Evolutionary conservation across 192 early-diverging fungal genomes (phyloP).

Genomic region (Coemansia sp.): DNA sequence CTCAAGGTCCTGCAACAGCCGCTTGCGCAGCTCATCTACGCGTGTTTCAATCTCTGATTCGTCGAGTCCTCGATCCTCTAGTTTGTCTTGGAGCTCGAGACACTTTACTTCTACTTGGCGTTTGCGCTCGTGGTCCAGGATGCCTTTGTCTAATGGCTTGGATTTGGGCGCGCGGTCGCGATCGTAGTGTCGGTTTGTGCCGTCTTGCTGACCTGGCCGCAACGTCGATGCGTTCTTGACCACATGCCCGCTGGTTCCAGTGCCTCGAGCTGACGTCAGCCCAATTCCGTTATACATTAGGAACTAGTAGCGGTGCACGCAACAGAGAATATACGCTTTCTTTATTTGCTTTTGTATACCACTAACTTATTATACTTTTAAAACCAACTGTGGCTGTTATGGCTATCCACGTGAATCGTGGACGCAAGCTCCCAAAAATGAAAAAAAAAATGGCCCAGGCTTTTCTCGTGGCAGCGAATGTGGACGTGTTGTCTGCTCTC

Average conservation of each 20-base stretch:
- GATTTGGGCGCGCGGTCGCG: constrained; percentile 49
- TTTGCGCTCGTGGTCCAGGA: constrained; percentile 83
- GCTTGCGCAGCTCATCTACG: constrained; percentile 60
- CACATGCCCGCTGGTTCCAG: constrained; percentile 95
- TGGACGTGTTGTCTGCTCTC: not conserved
- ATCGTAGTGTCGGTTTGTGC: constrained; percentile 8
- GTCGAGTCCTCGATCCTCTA: constrained; percentile 70
- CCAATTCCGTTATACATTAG: constrained; percentile 80
- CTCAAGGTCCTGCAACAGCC: constrained; percentile 59
- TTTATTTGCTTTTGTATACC: not conserved
- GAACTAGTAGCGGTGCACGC: not conserved
- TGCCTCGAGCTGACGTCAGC: constrained; percentile 73
- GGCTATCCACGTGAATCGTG: constrained; percentile 1
- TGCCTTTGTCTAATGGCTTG: constrained; percentile 49
- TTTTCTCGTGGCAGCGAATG: not conserved
- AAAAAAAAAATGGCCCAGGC: constrained; percentile 1
- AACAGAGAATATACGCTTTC: not conserved
- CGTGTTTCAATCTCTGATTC: constrained; percentile 69
- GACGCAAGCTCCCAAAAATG: not conserved
- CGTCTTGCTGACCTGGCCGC: constrained; percentile 62
- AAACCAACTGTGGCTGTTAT: not conserved
- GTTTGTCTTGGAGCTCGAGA: constrained; percentile 71
- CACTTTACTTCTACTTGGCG: constrained; percentile 86
- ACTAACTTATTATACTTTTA: not conserved
- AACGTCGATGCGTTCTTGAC: constrained; percentile 83